Percentiles rank a stretch among this genome's conserved stretches.
phyloP scores from a whole-genome alignment of 1,284 basidiomycete genomes.

The Rhodotorula sp. region DNA sequence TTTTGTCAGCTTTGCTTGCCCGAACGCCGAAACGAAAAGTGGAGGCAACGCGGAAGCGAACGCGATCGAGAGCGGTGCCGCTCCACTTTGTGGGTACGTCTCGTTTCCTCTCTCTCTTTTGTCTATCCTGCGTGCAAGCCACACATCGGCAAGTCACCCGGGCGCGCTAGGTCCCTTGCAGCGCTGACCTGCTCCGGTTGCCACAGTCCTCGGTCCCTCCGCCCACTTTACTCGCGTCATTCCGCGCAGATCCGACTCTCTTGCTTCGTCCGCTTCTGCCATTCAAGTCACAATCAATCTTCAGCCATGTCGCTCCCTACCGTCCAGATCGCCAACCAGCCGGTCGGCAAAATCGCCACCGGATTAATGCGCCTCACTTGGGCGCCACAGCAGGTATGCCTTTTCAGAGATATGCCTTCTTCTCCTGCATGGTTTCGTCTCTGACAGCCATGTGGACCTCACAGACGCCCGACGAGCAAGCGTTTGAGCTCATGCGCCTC shows the following conservation, averaged over 20 bases:
- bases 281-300: background rate
- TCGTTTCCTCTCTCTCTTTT: background rate
- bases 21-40: background rate
- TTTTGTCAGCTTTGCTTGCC: background rate
- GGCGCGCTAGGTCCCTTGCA: no score
- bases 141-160: no score
- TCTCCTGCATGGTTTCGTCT: no score
- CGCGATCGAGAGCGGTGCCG: background rate
- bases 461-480: conserved; percentile 40
- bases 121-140: no score
- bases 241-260: background rate
- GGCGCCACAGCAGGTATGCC: conserved; percentile 1
- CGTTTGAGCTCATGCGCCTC: conserved; percentile 38
- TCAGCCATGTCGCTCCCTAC: background rate
- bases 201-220: no score
- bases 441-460: no score
- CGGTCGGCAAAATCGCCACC: conserved; percentile 8
- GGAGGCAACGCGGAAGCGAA: background rate
- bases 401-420: no score
- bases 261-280: background rate
- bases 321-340: background rate
- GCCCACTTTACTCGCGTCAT: background rate
- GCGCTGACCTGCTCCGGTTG: no score
- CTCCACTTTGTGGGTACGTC: background rate
- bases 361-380: conserved; percentile 16